Percentiles rank a stretch among this genome's conserved stretches.
These are phyloP conservation scores for Diacronema lutheri DNA, from an alignment of 78 protist species.

Conservation along the genomic window DNA sequence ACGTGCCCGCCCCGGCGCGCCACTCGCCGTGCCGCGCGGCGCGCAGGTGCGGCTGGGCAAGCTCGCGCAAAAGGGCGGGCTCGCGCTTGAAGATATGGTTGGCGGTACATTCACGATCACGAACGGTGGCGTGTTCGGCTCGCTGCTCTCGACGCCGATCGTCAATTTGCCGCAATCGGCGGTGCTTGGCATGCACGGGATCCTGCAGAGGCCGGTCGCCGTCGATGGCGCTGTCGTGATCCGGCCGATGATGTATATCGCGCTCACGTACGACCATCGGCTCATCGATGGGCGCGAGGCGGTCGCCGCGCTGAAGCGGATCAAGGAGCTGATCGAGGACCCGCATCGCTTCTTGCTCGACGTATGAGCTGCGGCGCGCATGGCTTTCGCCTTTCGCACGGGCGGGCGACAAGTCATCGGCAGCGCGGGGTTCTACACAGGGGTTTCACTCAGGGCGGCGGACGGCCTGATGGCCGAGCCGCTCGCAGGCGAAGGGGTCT, in stretches of 20 bases:
- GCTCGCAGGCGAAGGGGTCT: too few relatives aligned
- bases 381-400: too few relatives aligned
- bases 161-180: conserved; percentile 88
- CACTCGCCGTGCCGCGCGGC: too few relatives aligned
- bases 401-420: too few relatives aligned
- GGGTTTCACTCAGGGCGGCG: too few relatives aligned
- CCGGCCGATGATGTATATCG: conserved; percentile 91
- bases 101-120: conserved; percentile 98
- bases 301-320: conserved; percentile 7
- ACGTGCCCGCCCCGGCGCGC: too few relatives aligned
- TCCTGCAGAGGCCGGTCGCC: conserved; percentile 74
- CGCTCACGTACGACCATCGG: conserved; percentile 97
- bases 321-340: conserved; percentile 23
- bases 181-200: conserved; percentile 91
- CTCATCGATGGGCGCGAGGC: conserved; percentile 87
- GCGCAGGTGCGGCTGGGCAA: not conserved
- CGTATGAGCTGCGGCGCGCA: not conserved
- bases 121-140: conserved; percentile 92
- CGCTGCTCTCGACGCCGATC: conserved; percentile 95
- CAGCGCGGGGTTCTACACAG: too few relatives aligned
- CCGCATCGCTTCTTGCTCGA: conserved; percentile 25
- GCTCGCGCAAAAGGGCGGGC: not conserved
- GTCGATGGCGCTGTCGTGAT: conserved; percentile 58
- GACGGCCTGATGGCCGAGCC: too few relatives aligned
- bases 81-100: conserved; percentile 81